Evolutionary conservation across 164 flowering plant species (phyloP), one percentile per base, ranked within the genome.

Genomic region (Vitis rotundifolia): DNA sequence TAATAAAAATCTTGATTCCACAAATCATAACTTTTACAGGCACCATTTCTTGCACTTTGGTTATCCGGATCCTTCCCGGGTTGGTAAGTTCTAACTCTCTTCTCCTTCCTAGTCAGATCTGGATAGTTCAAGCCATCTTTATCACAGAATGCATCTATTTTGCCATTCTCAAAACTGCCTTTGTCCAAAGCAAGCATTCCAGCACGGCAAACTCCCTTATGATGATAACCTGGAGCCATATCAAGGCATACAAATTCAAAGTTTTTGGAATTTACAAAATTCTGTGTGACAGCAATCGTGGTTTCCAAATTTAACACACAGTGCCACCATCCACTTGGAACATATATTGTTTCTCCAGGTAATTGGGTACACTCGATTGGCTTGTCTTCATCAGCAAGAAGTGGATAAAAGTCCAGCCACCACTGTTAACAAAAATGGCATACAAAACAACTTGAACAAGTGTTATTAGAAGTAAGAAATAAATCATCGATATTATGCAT

Each of bases 291-390:
- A 75, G 99, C 99, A 67, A 91, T 77, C 55, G 94, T 89, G 49
- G 93, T 82, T 72, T 95, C 99, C 80, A 95, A 77, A 80, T 95
- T 95, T 50, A 95, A 85, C 65, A 95, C 90, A 79, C 99, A 95
- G 69, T 95, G 99, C 99, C 99, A 95, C 99, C 99, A 95, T 15
- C 99, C 99, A 78, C 93, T 95, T 22, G 99, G 99, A 69, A 95
- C 98, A 84, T 75, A 91, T 76, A 95, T 95, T 47, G 99, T 95
- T 81, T 95, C 99, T 8, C 99, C 99, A 52, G 99, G 99, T 61
- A 90, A 78, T 71, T 92, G 99, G 11, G 98, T 95, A 70, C 89
- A 87, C 78, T 92, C 99, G 49, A 95, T 86, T 53, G 99, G 99
- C 82, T 88, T 95, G 78, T 95, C 93, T 69, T 88, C 86, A 31